Conservation (phyloP, 176 grass and related monocot genomes). For the Zea mays region DNA sequence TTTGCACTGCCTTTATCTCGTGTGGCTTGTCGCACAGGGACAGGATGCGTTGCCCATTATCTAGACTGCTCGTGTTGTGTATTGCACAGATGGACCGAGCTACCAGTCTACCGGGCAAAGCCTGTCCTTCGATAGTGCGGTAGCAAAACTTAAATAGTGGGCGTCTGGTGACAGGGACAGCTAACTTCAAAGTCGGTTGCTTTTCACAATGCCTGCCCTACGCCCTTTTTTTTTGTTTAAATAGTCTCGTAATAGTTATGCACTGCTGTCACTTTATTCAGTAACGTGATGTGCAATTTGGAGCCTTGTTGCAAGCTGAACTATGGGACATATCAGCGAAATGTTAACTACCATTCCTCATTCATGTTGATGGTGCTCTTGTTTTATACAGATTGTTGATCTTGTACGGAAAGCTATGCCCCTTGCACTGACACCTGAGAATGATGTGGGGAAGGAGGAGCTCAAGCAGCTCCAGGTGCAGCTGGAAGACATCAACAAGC, state of each 20-base stretch:
- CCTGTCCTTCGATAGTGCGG: background rate
- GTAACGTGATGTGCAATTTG: slow-evolving; percentile 14
- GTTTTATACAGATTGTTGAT: slow-evolving; percentile 69
- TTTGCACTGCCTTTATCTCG: no score
- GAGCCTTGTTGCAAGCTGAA: background rate
- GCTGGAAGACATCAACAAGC: slow-evolving; percentile 78
- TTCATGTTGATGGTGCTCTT: background rate
- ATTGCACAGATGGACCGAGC: background rate
- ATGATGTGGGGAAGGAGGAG: slow-evolving; percentile 88
- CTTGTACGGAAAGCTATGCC: slow-evolving; percentile 80
- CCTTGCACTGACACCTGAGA: slow-evolving; percentile 59
- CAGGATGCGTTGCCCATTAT: slow-evolving; percentile 18
- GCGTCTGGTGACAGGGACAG: background rate
- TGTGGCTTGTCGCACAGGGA: background rate
- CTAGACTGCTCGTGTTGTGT: slow-evolving; percentile 1
- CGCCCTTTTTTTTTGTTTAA: background rate
- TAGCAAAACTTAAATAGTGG: background rate
- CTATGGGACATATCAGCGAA: background rate
- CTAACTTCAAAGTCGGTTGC: background rate
- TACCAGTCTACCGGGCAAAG: background rate
- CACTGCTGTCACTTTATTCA: background rate
- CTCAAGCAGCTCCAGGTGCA: slow-evolving; percentile 64
- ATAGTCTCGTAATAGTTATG: slow-evolving; percentile 3
- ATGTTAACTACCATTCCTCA: background rate
- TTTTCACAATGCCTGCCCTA: background rate